Evolutionary conservation across 2,329 filamentous ascomycete species (phyloP).

Genomic region (Xylariaceae sp.): DNA sequence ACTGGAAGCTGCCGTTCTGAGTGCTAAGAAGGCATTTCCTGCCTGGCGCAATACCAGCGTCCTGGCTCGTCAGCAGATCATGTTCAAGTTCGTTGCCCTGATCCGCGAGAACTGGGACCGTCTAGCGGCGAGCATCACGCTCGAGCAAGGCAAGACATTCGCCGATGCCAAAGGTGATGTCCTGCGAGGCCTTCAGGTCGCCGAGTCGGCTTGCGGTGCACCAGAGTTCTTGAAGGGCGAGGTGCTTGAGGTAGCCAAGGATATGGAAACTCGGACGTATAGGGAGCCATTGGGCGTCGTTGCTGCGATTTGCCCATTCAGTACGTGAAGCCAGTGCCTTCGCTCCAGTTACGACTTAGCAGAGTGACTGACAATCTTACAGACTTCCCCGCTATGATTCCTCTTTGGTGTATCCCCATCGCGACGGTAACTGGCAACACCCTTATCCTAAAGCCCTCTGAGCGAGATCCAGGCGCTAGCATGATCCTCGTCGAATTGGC

Average conservation of each 20-base stretch:
- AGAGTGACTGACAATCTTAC: slow-evolving; percentile 12
- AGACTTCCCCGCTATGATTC: slow-evolving; percentile 94
- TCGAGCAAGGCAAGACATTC: slow-evolving; percentile 90
- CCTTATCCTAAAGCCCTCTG: slow-evolving; percentile 83
- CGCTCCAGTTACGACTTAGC: not conserved
- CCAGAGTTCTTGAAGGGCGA: slow-evolving; percentile 84
- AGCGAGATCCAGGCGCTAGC: slow-evolving; percentile 81
- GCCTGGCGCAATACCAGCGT: slow-evolving; percentile 76
- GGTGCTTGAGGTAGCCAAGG: slow-evolving; percentile 83
- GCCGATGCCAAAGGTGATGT: slow-evolving; percentile 84
- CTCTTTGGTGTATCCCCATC: slow-evolving; percentile 88
- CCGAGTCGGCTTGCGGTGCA: slow-evolving; percentile 81
- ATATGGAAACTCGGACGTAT: slow-evolving; percentile 88
- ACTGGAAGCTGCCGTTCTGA: slow-evolving; percentile 76
- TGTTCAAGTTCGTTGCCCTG: slow-evolving; percentile 83
- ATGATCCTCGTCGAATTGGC: slow-evolving; percentile 86
- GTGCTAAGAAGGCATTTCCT: slow-evolving; percentile 77
- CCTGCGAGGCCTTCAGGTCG: slow-evolving; percentile 81
- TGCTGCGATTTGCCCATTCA: slow-evolving; percentile 87
- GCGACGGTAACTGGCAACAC: slow-evolving; percentile 86
- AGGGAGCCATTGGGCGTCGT: slow-evolving; percentile 82
- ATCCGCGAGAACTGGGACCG: slow-evolving; percentile 87
- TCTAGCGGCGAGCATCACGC: slow-evolving; percentile 81
- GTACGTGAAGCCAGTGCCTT: slow-evolving; percentile 53
- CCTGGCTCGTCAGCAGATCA: slow-evolving; percentile 79